phyloP scores from a whole-genome alignment of 345 rosid species.

The Noccaea bulbosa region DNA sequence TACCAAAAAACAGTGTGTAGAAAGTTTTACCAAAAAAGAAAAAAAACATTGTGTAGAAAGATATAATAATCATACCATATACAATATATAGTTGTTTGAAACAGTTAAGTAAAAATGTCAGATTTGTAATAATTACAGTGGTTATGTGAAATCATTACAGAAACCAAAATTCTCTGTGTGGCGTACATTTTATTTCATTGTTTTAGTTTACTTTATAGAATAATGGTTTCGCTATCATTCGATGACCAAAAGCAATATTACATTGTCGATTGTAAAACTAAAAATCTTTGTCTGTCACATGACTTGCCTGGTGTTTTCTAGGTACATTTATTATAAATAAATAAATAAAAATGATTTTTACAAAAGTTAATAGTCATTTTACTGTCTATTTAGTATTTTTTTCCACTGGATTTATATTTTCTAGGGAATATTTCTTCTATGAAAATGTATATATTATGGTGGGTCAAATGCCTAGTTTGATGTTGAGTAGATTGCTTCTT shows the following conservation, averaged over 20 bases:
- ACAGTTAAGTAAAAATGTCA: slow-evolving; percentile 30
- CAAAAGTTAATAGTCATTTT: background rate
- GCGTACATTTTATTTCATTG: slow-evolving; percentile 23
- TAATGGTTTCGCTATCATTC: slow-evolving; percentile 8
- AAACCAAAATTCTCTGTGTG: background rate
- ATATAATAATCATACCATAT: slow-evolving; percentile 33
- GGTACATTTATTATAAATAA: background rate
- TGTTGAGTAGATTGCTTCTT: slow-evolving; percentile 18
- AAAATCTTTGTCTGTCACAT: slow-evolving; percentile 2
- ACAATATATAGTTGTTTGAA: slow-evolving; percentile 29
- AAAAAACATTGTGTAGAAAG: slow-evolving; percentile 21
- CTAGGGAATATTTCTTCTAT: background rate
- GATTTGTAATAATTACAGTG: slow-evolving; percentile 45
- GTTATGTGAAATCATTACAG: slow-evolving; percentile 41
- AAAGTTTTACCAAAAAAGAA: slow-evolving; percentile 13
- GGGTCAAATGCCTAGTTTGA: slow-evolving; percentile 11
- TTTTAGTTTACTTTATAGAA: slow-evolving; percentile 31
- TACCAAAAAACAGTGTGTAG: slow-evolving; percentile 17
- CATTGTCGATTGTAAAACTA: background rate
- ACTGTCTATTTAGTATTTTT: background rate
- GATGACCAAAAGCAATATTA: background rate
- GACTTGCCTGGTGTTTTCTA: background rate
- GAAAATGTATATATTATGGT: slow-evolving; percentile 9
- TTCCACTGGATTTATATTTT: background rate
- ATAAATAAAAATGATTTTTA: background rate